Base-by-base conservation (phyloP, 1,284 basidiomycete genomes). In the Moesziomyces sp. region DNA sequence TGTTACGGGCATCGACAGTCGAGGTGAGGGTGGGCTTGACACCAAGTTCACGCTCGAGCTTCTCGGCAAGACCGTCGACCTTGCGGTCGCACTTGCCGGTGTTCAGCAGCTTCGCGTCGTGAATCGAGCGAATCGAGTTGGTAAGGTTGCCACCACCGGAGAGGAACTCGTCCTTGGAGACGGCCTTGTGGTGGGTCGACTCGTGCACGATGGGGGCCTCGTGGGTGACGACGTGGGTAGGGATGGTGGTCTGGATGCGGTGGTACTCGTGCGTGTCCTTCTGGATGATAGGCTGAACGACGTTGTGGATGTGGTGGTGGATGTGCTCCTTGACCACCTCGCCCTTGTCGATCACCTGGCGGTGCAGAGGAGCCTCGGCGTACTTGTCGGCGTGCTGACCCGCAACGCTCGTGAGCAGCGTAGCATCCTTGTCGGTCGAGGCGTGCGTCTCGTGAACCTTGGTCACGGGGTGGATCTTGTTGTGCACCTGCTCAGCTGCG, bases 301-400 rank as follows among this genome's bases (percentile, higher is more conserved):
- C 74, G 74, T 84, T 83, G 78, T 83, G 82, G 38, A 84, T 80
- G 72, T 83, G 81, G 71, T 82, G 81, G 74, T 82, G 80, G 49
- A 80, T 76, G 57, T 69, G 64, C 61, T 82, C 80, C 44, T 78
- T 77, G 43, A 82, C 82, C 13, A 46, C 51, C 76, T 84, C 83
- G 46, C 83, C 82, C 77, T 79, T 77, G 78, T 85, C 83, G 30
- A 84, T 64, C 40, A 84, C 72, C 55, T 74, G 65, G 49, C 76
- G 79, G 64, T 82, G 76, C 26, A 66, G 46, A 19, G 75, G 65
- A 16, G 69, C 74, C 64, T 82, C 76, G 40, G 66, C 52, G 52
- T 73, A 66, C 4, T 53, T 30, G 70, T 85, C 83, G 47, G 63
- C 58, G 65, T 78, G 77, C 54, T 60, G 61, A 16, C 74, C 78